Conservation (phyloP, 495 filamentous ascomycete species). For the Margaritispora aquatica region DNA sequence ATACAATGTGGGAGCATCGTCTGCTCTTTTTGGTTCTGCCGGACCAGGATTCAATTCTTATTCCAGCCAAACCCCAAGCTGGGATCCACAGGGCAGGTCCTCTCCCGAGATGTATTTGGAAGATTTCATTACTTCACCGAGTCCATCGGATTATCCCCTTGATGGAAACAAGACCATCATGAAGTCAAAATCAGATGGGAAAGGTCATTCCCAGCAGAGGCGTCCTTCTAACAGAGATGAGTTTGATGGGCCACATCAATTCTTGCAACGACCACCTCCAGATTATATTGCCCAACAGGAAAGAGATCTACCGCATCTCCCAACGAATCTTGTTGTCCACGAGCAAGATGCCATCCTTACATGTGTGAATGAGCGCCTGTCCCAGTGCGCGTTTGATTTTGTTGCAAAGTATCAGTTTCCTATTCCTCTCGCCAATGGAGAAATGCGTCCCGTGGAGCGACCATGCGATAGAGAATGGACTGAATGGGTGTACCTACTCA, state of each 20-base stretch:
- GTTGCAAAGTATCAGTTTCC: slow-evolving; percentile 86
- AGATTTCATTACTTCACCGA: slow-evolving; percentile 23
- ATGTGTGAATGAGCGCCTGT: slow-evolving; percentile 75
- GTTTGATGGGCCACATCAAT: slow-evolving; percentile 81
- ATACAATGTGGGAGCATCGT: slow-evolving; percentile 19
- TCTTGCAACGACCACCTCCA: slow-evolving; percentile 59
- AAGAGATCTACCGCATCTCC: slow-evolving; percentile 71
- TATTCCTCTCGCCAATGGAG: slow-evolving; percentile 65
- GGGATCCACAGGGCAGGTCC: slow-evolving; percentile 21
- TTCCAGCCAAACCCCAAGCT: slow-evolving; percentile 12
- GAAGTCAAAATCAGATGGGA: slow-evolving; percentile 42
- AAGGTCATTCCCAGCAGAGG: slow-evolving; percentile 54
- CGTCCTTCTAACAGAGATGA: slow-evolving; percentile 79
- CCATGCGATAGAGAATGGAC: slow-evolving; percentile 85
- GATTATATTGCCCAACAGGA: slow-evolving; percentile 66
- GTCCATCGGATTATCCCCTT: slow-evolving; percentile 21
- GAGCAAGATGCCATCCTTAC: slow-evolving; percentile 78
- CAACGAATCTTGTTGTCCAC: slow-evolving; percentile 72
- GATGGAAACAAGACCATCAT: slow-evolving; percentile 15
- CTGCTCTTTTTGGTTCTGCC: slow-evolving; percentile 21
- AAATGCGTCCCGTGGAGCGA: slow-evolving; percentile 72
- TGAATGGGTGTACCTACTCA: slow-evolving; percentile 86
- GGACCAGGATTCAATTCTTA: slow-evolving; percentile 18
- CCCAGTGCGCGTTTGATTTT: slow-evolving; percentile 82
- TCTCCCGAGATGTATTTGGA: slow-evolving; percentile 26